Evolutionary conservation across 768 basidiomycete species (phyloP), one percentile per base, ranked within the genome.

Genomic region (Trametes gibbosa): DNA sequence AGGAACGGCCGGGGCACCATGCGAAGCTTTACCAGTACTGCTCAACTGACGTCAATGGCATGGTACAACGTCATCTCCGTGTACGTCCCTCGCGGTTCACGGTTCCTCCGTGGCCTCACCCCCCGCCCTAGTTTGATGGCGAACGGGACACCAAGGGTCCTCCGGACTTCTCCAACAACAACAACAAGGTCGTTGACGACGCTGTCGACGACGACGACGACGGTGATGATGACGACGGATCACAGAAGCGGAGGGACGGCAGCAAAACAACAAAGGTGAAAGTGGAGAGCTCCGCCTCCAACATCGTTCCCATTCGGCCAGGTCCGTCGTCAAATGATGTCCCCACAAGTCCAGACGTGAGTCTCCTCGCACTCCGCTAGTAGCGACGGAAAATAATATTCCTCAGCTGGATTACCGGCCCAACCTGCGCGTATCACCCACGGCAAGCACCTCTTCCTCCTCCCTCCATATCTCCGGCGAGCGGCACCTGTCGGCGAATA

Each of bases 1-100:
- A 90, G 77, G 87, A 89, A 73, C 83, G 86, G 34, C 80, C 86
- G 50, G 89, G 90, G 17, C 89, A 92, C 71, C 85, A 89, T 75
- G 73, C 84, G 63, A 92, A 91, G 75, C 80, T 91, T 19, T 90
- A 89, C 75, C 87, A 92, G 69, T 92, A 92, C 66, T 85, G 87
- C 70, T 91, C 89, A 13, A 74, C 74, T 19, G 87, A 91, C 68
- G 82, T 87, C 57, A 80, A 84, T 61, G 79, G 82, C 60, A 85
- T 91, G 63, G 82, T 92, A 27, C 79, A 86, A 61, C 81, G 87
- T 42, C 89, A 90, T 71, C 62, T 86, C 40, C 74, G 80, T 45
- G 81, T 83, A 69, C 58, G 74, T 56, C 1, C 17, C 8, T 39
- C 39, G 4, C n/a, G 12, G 17, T 45, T 19, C 23, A 21, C 19